These are phyloP conservation scores for Tricholoma sp. DNA, from an alignment of 768 basidiomycete species.

Conservation along the genomic window DNA sequence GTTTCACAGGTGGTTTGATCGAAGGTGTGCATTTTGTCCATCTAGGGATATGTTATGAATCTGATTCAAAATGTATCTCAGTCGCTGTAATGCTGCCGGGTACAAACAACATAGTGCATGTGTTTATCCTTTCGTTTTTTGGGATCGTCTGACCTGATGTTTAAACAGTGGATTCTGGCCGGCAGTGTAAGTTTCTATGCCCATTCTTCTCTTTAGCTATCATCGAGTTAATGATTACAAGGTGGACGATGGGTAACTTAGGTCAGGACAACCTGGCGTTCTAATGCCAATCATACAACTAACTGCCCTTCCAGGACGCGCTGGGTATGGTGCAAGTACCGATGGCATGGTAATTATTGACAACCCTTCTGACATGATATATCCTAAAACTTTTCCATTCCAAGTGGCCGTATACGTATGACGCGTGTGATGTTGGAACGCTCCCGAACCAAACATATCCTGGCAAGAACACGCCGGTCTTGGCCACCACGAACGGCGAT, in stretches of 20 bases:
- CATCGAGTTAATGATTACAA: constrained; percentile 5
- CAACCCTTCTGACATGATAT: not conserved
- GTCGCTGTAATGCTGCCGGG: constrained; percentile 30
- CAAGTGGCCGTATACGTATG: constrained; percentile 67
- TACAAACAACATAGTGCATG: constrained; percentile 23
- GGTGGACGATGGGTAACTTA: constrained; percentile 51
- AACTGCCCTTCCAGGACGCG: constrained; percentile 41
- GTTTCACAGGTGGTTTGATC: constrained; percentile 75
- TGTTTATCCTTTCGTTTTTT: constrained; percentile 13
- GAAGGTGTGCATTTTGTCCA: constrained; percentile 30
- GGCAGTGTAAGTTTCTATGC: constrained; percentile 27
- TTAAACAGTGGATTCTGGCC: constrained; percentile 33
- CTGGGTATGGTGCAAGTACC: constrained; percentile 65
- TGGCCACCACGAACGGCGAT: constrained; percentile 40
- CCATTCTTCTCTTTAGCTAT: not conserved
- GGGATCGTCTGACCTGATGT: not conserved
- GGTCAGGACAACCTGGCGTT: constrained; percentile 17
- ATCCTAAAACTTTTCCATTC: not conserved
- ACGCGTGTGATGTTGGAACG: constrained; percentile 78
- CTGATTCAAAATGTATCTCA: constrained; percentile 6
- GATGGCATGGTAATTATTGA: constrained; percentile 54
- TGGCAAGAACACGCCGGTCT: constrained; percentile 43
- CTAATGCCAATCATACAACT: constrained; percentile 26
- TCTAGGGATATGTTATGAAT: not conserved
- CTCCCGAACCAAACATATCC: constrained; percentile 72